phyloP scores from a whole-genome alignment of 306 rosid species.

The Alnus glutinosa region DNA sequence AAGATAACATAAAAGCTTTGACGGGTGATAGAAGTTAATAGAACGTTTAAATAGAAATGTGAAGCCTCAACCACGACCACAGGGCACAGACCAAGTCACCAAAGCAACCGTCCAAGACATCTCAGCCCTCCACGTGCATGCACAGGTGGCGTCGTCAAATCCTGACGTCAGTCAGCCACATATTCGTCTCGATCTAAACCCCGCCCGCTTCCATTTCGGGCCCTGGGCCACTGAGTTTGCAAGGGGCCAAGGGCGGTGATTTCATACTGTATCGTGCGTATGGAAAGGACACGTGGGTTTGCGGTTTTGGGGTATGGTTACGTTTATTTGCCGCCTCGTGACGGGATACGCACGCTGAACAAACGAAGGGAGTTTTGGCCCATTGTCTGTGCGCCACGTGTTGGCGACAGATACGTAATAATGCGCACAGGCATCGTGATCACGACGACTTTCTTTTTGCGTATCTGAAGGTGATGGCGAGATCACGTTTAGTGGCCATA shows the following conservation, averaged over 20 bases:
- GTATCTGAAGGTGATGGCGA: neutral
- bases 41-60: constrained; percentile 4
- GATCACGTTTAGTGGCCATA: neutral
- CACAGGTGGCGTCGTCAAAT: constrained; percentile 18
- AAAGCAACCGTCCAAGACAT: constrained; percentile 38
- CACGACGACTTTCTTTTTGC: neutral
- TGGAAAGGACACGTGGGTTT: constrained; percentile 31
- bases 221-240: neutral
- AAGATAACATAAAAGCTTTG: neutral
- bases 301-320: constrained; percentile 16
- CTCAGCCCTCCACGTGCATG: constrained; percentile 38
- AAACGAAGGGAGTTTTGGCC: neutral
- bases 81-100: neutral
- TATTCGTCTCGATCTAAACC: neutral
- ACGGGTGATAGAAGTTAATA: constrained; percentile 27
- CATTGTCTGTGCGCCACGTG: neutral
- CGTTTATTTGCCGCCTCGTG: constrained; percentile 14
- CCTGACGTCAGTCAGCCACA: constrained; percentile 25
- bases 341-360: neutral
- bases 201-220: neutral
- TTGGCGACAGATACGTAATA: neutral
- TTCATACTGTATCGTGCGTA: too few species aligned
- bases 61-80: neutral
- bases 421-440: neutral
- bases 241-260: constrained; percentile 23